A percentile compares a stretch with the other conserved stretches of the same genome.
phyloP scores from a whole-genome alignment of 352 stramenopile genomes.

The Peronospora destructor region DNA sequence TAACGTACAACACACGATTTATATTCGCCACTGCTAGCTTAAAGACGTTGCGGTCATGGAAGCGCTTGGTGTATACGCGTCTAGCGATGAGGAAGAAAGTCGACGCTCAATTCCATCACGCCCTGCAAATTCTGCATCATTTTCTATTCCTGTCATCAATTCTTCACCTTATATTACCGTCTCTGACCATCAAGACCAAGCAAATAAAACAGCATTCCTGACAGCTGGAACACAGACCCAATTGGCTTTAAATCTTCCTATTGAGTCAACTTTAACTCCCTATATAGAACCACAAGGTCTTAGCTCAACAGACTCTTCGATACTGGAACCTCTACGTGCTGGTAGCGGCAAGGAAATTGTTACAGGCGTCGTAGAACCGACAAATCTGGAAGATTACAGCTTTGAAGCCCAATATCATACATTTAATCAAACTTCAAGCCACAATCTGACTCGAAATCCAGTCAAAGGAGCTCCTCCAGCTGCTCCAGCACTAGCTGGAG shows the following conservation, averaged over 20 bases:
- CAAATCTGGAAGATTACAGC: constrained; percentile 65
- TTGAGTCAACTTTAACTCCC: constrained; percentile 56
- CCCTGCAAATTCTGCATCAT: constrained; percentile 10
- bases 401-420: constrained; percentile 82
- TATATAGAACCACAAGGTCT: constrained; percentile 35
- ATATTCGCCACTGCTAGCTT: neutral
- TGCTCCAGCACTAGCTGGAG: constrained; percentile 20
- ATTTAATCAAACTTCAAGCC: constrained; percentile 43
- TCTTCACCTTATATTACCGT: constrained; percentile 41
- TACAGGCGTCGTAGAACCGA: constrained; percentile 67
- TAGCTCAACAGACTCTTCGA: constrained; percentile 1
- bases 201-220: constrained; percentile 35
- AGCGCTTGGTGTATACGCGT: constrained; percentile 39
- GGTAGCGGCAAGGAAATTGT: constrained; percentile 67
- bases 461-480: constrained; percentile 24
- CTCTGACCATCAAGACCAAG: constrained; percentile 24
- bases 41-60: constrained; percentile 27
- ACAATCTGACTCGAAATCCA: constrained; percentile 23
- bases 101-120: neutral
- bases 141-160: constrained; percentile 41
- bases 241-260: constrained; percentile 54
- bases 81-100: constrained; percentile 38
- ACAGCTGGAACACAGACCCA: constrained; percentile 31
- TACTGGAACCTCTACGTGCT: constrained; percentile 27
- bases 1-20: neutral